phyloP scores from a whole-genome alignment of 2,329 filamentous ascomycete species.

The Niveomyces coronatus region DNA sequence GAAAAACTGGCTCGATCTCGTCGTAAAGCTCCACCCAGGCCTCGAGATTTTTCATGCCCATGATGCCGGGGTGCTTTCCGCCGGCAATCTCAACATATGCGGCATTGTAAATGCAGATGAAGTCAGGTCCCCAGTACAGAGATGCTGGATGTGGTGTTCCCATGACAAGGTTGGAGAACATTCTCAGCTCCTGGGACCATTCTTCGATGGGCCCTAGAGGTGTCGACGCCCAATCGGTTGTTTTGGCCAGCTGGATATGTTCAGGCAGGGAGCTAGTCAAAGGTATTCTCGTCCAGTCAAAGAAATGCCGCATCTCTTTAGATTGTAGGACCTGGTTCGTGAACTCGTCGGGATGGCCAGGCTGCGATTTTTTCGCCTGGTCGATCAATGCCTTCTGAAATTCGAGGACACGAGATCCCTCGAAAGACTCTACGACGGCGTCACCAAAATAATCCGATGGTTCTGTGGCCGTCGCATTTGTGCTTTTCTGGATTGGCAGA shows the following conservation, averaged over 20 bases:
- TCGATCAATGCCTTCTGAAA: conserved; percentile 3
- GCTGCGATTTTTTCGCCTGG: conserved; percentile 2
- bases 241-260: conserved; percentile 64
- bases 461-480: conserved; percentile 19
- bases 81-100: conserved; percentile 63
- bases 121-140: conserved; percentile 69
- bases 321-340: conserved; percentile 30
- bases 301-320: conserved; percentile 39
- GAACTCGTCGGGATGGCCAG: conserved; percentile 31
- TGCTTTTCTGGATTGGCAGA: background rate
- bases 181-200: conserved; percentile 62
- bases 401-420: conserved; percentile 11
- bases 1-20: conserved; percentile 57
- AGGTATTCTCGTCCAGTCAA: conserved; percentile 73
- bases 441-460: conserved; percentile 35
- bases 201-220: conserved; percentile 63
- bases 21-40: conserved; percentile 70
- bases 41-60: conserved; percentile 60
- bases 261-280: conserved; percentile 50
- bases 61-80: conserved; percentile 63
- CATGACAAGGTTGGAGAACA: conserved; percentile 77
- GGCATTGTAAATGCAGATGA: conserved; percentile 62
- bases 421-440: conserved; percentile 13
- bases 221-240: conserved; percentile 63
- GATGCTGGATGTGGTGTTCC: conserved; percentile 63